Base-by-base conservation (phyloP, 345 rosid species). In the Citrus unshiu region DNA sequence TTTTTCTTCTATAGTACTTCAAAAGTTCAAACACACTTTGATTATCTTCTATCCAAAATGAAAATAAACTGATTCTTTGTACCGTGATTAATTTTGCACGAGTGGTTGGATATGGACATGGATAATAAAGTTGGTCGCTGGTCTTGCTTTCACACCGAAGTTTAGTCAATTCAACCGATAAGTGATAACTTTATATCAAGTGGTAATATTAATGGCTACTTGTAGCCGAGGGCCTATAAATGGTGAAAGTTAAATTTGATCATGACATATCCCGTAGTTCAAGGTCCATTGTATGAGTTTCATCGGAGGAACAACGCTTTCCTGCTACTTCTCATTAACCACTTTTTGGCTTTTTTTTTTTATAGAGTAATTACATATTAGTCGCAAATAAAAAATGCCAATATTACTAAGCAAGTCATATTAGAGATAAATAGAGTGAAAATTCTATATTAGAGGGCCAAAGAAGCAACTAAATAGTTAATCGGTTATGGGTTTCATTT, bases 131-230 rank as follows among this genome's bases (percentile, higher is more conserved):
- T 14, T 27, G 73, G 73, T 76, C 79, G 4, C 7, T 2, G 37
- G 21, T 19, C 32, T 35, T 25, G 67, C 40, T 30, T 49, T 49
- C 22, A 13, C 10, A 43, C n/a, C 9, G 9, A 21, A 22, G 57
- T 40, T 57, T 19, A 77, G 67, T 77, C 73, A 68, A 67, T 77
- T 77, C 66, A 77, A 76, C 35, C 2, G 7, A 51, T 51, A 12
- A 43, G 43, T 40, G 3, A 9, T 14, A 14, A 49, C 64, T 34
- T 61, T 77, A 54, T 67, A 67, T 67, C 65, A 56, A 76, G 73
- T 67, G 79, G 24, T 16, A 37, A n/a, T 56, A 24, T 54, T 66
- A 24, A 10, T 62, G 68, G 58, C 76, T 72, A 32, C 3, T 0
- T 32, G 14, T 14, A 30, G 18, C 37, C 37, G 21, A 57, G 35